Conservation (phyloP, 148 eudicot species). For the Camellia japonica region DNA sequence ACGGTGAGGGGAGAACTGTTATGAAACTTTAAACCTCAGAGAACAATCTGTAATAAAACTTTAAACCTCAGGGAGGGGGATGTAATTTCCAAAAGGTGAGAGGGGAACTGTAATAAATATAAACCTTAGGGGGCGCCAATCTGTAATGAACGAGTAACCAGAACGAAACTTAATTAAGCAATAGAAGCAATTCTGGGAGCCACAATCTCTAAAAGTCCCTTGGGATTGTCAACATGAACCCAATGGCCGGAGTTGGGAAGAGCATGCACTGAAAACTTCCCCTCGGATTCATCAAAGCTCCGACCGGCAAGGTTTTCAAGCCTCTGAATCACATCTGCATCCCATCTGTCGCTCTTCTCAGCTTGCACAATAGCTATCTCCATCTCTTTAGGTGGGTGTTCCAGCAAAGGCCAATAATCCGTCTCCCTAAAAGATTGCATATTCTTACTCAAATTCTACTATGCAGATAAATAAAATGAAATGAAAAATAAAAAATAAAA, state of each 20-base stretch:
- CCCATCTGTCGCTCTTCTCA: slow-evolving; percentile 97
- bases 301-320: slow-evolving; percentile 53
- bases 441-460: not conserved
- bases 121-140: too few relatives aligned
- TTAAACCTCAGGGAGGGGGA: too few relatives aligned
- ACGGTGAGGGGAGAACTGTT: too few relatives aligned
- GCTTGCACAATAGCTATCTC: slow-evolving; percentile 77
- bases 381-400: slow-evolving; percentile 66
- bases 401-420: slow-evolving; percentile 79
- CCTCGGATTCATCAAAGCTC: slow-evolving; percentile 44
- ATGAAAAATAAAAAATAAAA: not conserved
- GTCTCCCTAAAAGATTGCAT: slow-evolving; percentile 47
- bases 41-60: too few relatives aligned
- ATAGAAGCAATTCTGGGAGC: slow-evolving; percentile 72
- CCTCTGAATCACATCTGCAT: slow-evolving; percentile 46
- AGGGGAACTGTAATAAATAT: too few relatives aligned
- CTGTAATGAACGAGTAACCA: not conserved
- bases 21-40: too few relatives aligned
- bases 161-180: slow-evolving; percentile 9
- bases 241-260: slow-evolving; percentile 95
- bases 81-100: too few relatives aligned
- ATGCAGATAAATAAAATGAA: not conserved
- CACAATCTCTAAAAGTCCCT: slow-evolving; percentile 85
- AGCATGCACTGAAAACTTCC: slow-evolving; percentile 62
- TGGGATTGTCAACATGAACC: slow-evolving; percentile 97